Base-by-base conservation (phyloP, 2,329 filamentous ascomycete species). In the Daldinia sp. region DNA sequence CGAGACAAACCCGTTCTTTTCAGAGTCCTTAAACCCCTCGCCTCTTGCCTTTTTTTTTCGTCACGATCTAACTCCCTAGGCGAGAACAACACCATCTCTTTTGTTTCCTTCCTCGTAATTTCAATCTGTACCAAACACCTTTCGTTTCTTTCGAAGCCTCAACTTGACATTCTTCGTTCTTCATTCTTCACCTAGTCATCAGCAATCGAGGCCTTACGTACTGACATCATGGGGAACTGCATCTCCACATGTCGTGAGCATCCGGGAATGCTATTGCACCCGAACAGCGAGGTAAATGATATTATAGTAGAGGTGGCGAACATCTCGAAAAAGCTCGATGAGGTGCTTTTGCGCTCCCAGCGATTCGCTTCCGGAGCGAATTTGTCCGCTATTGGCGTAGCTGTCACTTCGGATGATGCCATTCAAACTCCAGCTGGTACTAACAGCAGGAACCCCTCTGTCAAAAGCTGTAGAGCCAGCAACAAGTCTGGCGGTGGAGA, bases 141-240 rank as follows among this genome's bases (percentile, higher is more conserved):
- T 23, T 7, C n/a, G 39, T n/a, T 45, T 45, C 13, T 25, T 6
- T 23, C 11, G 21, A n/a, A n/a, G 19, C 11, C n/a, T n/a, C n/a
- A 35, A 15, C n/a, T n/a, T n/a, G n/a, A 32, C 29, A 32, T 6
- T 32, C 29, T 32, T 32, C 11, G 29, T 32, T 32, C 29, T 43
- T 23, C 17, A 21, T 23, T 6, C 39, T 32, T 34, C 5, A 15
- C 21, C n/a, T 21, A n/a, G 3, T 27, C 11, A 13, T 32, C 23
- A 6, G 10, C 29, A 1, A 3, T 23, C 3, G 13, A 19, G 11
- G 15, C 17, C 35, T 27, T 7, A 3, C 13, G 3, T 35, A 21
- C 21, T 23, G 15, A 10, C 48, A 30, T 9, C 7, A 59, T 59
- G 57, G 49, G 49, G 53, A 53, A 59, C 23, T 41, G 49, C 34